phyloP scores from a whole-genome alignment of 805 yeast species.

The Barnettozyma californica region DNA sequence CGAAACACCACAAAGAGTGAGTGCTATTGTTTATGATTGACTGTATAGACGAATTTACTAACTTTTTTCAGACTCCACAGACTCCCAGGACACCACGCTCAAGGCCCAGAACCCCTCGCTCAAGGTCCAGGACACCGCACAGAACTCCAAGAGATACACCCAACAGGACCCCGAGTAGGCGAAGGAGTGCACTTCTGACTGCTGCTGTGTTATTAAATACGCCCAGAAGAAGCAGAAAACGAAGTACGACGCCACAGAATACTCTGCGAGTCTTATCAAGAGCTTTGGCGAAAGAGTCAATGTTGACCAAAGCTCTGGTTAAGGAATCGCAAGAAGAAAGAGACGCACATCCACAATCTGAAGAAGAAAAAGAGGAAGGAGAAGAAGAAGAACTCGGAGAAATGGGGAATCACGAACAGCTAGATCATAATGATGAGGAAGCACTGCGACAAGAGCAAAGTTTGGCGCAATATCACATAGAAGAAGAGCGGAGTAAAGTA shows the following conservation, averaged over 20 bases:
- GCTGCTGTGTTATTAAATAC: slow-evolving; percentile 17
- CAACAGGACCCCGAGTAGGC: slow-evolving; percentile 14
- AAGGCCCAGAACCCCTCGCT: neutral
- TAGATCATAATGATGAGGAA: neutral
- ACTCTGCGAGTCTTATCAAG: slow-evolving; percentile 19
- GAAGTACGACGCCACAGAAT: slow-evolving; percentile 20
- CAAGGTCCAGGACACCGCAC: slow-evolving; percentile 2
- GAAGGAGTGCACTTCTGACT: slow-evolving; percentile 20
- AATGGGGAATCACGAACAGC: neutral
- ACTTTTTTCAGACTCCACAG: neutral
- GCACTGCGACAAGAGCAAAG: neutral
- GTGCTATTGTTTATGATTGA: neutral
- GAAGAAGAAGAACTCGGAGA: neutral
- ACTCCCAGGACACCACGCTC: slow-evolving; percentile 3
- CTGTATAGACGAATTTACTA: neutral
- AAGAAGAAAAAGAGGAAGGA: neutral
- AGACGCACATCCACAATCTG: neutral
- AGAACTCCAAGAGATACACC: slow-evolving; percentile 24
- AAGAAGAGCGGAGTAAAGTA: too few species aligned
- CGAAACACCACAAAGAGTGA: slow-evolving; percentile 5
- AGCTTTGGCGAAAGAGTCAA: slow-evolving; percentile 13
- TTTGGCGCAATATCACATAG: neutral
- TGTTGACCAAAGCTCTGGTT: slow-evolving; percentile 1
- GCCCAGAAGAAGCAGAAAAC: slow-evolving; percentile 18
- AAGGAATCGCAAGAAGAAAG: neutral